phyloP scores from a whole-genome alignment of 768 basidiomycete genomes.

The Phlebiopsis flavidoalba region DNA sequence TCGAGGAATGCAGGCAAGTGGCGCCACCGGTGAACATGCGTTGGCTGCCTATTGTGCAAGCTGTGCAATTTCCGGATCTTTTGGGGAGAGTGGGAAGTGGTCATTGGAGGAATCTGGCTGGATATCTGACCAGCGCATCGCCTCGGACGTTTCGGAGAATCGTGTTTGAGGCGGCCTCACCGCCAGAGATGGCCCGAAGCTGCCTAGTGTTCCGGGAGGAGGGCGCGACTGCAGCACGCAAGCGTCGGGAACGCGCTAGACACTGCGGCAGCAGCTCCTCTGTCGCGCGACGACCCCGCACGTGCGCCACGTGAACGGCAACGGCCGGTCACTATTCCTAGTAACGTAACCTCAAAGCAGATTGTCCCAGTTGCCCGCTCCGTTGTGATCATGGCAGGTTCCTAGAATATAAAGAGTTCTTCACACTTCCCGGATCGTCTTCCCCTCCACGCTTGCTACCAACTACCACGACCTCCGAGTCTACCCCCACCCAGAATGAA shows the following conservation, averaged over 20 bases:
- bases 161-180: background rate
- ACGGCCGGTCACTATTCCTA: background rate
- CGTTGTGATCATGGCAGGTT: background rate
- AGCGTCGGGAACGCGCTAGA: background rate
- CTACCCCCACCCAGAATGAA: background rate
- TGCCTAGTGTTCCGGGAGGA: background rate
- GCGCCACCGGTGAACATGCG: background rate
- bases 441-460: background rate
- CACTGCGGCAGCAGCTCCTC: background rate
- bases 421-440: background rate
- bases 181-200: background rate
- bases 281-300: background rate
- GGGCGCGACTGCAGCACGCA: background rate
- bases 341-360: background rate
- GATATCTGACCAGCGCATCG: background rate
- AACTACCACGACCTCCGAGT: background rate
- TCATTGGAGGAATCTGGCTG: background rate
- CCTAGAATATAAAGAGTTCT: background rate
- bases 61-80: background rate
- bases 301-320: background rate
- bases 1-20: background rate
- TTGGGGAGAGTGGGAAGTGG: too few species aligned
- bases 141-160: background rate
- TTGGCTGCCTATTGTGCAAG: background rate
- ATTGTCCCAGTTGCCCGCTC: background rate